Conservation (phyloP, 1,284 basidiomycete genomes). For the Thelephora terrestris region DNA sequence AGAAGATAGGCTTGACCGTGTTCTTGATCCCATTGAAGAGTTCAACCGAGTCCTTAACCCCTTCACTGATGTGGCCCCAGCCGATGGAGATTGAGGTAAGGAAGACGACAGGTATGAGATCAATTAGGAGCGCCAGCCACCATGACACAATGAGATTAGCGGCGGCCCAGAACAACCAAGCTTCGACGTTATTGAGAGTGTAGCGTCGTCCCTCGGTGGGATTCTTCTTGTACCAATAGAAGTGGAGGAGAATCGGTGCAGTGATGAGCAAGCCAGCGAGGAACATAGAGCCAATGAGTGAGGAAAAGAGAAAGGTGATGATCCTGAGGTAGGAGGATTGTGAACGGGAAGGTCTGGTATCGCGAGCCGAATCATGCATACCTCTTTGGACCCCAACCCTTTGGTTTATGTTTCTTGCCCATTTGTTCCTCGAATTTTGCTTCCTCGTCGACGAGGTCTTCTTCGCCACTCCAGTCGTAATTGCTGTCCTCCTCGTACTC, state of each 20-base stretch:
- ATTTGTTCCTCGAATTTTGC: conserved; percentile 52
- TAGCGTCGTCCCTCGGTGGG: conserved; percentile 46
- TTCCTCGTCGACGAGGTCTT: conserved; percentile 60
- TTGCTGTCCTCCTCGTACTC: conserved; percentile 40
- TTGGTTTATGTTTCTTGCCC: conserved; percentile 35
- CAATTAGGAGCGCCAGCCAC: conserved; percentile 61
- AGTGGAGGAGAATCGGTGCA: conserved; percentile 51
- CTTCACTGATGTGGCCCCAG: conserved; percentile 70
- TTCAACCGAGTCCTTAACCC: conserved; percentile 53
- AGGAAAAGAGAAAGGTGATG: conserved; percentile 53
- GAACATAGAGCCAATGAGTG: conserved; percentile 59
- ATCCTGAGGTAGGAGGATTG: conserved; percentile 28
- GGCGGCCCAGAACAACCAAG: conserved; percentile 73
- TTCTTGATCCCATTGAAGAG: conserved; percentile 59
- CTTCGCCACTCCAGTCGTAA: conserved; percentile 68
- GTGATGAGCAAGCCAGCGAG: conserved; percentile 49
- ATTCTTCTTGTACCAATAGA: conserved; percentile 56
- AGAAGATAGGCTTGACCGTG: conserved; percentile 57
- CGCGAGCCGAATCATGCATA: conserved; percentile 20
- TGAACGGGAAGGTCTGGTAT: conserved; percentile 5
- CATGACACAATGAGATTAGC: conserved; percentile 67
- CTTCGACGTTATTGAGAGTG: conserved; percentile 56
- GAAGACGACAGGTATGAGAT: conserved; percentile 48
- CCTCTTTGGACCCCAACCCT: conserved; percentile 46
- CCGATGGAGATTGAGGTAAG: conserved; percentile 42